phyloP scores from a whole-genome alignment of 805 yeast species.

The Debaryomyces hansenii region DNA sequence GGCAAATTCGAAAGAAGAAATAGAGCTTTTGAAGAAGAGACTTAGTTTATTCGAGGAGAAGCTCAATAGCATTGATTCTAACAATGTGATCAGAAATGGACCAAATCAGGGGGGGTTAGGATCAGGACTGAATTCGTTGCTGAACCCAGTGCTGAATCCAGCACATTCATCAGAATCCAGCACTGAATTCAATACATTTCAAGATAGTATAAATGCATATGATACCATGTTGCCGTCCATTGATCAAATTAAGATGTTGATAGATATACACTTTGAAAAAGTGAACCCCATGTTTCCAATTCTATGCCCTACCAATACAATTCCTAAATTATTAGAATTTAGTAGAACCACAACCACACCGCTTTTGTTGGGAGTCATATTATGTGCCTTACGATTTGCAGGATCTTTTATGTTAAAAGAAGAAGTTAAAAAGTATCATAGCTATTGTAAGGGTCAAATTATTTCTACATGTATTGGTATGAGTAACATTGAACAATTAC shows the following conservation, averaged over 20 bases:
- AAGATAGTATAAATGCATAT: neutral
- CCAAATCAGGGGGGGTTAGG: neutral
- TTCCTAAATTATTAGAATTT: neutral
- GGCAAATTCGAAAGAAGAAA: constrained; percentile 8
- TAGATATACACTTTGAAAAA: constrained; percentile 11
- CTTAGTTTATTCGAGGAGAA: constrained; percentile 6
- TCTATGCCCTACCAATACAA: constrained; percentile 10
- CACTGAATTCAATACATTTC: too few relatives aligned
- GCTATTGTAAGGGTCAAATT: constrained; percentile 7
- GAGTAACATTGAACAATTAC: constrained; percentile 9
- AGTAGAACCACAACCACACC: constrained; percentile 3
- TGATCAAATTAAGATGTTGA: constrained; percentile 5
- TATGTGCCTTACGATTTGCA: constrained; percentile 8
- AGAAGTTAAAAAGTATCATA: constrained; percentile 6
- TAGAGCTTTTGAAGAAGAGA: constrained; percentile 6
- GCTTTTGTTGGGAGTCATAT: constrained; percentile 10
- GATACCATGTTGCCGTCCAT: constrained; percentile 4
- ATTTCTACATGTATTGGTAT: constrained; percentile 13
- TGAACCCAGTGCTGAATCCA: too few relatives aligned
- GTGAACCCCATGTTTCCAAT: constrained; percentile 15
- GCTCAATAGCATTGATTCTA: constrained; percentile 3
- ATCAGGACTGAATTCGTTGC: too few relatives aligned
- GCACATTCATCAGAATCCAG: too few relatives aligned
- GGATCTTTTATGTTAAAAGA: constrained; percentile 2
- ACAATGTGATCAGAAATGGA: neutral